These are phyloP conservation scores for Saposhnikovia divaricata DNA, from an alignment of 129 eudicot genomes.

Conservation along the genomic window DNA sequence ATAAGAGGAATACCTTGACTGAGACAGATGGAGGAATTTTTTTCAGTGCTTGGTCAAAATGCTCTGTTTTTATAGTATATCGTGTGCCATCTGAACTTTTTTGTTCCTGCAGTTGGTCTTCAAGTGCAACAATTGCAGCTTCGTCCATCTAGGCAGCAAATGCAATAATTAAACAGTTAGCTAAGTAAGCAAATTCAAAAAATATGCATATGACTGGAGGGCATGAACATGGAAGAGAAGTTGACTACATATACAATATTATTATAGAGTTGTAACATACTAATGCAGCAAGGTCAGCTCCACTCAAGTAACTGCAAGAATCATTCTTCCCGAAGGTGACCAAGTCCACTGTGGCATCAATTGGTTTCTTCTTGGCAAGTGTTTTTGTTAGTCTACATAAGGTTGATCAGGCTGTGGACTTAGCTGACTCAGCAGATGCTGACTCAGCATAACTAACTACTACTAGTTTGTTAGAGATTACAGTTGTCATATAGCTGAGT, in stretches of 20 bases:
- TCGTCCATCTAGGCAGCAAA: conserved; percentile 46
- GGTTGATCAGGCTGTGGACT: no score
- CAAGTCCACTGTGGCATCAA: conserved; percentile 65
- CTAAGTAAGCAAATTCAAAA: neutral
- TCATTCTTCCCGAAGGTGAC: conserved; percentile 41
- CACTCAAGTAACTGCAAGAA: conserved; percentile 66
- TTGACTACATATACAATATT: neutral
- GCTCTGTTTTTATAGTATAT: conserved; percentile 47
- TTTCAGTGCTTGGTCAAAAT: conserved; percentile 57
- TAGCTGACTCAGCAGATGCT: no score
- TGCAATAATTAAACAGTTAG: neutral
- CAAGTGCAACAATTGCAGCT: conserved; percentile 74
- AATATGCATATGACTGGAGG: neutral
- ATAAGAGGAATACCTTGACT: conserved; percentile 34
- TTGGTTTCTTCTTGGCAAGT: conserved; percentile 52
- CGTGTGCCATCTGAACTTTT: conserved; percentile 18
- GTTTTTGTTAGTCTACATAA: no score
- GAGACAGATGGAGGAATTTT: conserved; percentile 76
- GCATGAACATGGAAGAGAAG: neutral
- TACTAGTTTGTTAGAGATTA: no score
- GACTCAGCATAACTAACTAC: no score
- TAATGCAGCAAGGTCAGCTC: conserved; percentile 81
- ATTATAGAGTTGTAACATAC: conserved; percentile 25
- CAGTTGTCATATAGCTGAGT: no score
- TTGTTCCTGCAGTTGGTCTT: conserved; percentile 29